Percentiles rank a stretch among this genome's conserved stretches.
phyloP scores from a whole-genome alignment of 2,329 filamentous ascomycete species.

The Chaetomium globosum region DNA sequence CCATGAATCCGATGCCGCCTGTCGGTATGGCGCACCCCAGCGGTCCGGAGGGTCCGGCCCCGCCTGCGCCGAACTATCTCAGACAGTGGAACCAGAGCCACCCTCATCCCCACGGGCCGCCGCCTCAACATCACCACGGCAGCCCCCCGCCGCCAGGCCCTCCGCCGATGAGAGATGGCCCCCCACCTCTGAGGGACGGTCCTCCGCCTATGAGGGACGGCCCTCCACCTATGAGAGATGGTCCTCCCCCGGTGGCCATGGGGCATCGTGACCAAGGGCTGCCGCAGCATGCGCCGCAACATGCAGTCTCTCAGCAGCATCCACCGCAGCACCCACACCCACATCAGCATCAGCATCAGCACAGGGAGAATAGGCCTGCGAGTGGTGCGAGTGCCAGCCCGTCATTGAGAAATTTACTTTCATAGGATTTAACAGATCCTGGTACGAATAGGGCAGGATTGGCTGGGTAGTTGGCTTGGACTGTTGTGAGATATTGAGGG shows the following conservation, averaged over 20 bases:
- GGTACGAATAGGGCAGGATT: background rate
- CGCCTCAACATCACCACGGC: constrained; percentile 41
- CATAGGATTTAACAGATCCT: constrained; percentile 11
- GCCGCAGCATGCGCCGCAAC: constrained; percentile 28
- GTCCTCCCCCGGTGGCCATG: constrained; percentile 30
- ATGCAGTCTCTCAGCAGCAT: background rate
- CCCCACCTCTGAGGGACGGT: background rate
- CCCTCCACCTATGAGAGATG: background rate
- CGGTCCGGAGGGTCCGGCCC: constrained; percentile 19
- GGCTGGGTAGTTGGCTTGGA: background rate
- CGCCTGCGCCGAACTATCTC: constrained; percentile 25
- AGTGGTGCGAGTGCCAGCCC: constrained; percentile 77
- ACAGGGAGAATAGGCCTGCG: constrained; percentile 50
- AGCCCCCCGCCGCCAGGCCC: constrained; percentile 50
- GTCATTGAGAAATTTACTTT: constrained; percentile 71
- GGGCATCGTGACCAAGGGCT: constrained; percentile 25
- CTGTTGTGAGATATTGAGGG: background rate
- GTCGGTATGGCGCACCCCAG: constrained; percentile 20
- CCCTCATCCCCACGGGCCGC: constrained; percentile 15
- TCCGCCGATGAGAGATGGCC: constrained; percentile 19
- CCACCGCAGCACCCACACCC: constrained; percentile 34
- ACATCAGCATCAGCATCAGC: constrained; percentile 34
- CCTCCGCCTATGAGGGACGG: constrained; percentile 40
- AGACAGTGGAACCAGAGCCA: constrained; percentile 29
- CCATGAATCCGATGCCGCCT: constrained; percentile 29